A percentile compares a stretch with the other conserved stretches of the same genome.
These are phyloP conservation scores for Trichoderma atroviride DNA, from an alignment of 2,329 filamentous ascomycete species.

Conservation along the genomic window DNA sequence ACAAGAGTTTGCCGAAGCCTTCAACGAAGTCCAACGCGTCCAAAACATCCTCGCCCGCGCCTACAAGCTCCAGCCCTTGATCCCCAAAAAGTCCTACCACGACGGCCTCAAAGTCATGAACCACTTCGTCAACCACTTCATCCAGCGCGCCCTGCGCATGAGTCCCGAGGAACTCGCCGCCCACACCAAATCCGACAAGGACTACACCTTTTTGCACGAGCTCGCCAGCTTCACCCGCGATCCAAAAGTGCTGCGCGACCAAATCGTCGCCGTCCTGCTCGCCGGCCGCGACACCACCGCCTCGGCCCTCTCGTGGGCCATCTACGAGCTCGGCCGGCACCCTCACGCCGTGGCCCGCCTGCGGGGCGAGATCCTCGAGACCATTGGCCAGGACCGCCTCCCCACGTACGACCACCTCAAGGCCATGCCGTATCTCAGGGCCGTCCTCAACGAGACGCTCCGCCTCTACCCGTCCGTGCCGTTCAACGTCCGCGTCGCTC, in stretches of 20 bases:
- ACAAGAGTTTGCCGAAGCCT: slow-evolving; percentile 76
- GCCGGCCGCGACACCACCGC: slow-evolving; percentile 89
- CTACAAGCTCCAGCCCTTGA: slow-evolving; percentile 62
- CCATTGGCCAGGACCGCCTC: slow-evolving; percentile 63
- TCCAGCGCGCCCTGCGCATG: slow-evolving; percentile 71
- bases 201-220: slow-evolving; percentile 85
- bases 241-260: slow-evolving; percentile 74
- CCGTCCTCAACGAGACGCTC: slow-evolving; percentile 75
- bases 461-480: slow-evolving; percentile 78
- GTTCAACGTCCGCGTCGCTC: slow-evolving; percentile 74
- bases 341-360: slow-evolving; percentile 69
- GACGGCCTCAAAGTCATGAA: slow-evolving; percentile 69
- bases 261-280: slow-evolving; percentile 79
- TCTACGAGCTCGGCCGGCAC: slow-evolving; percentile 79
- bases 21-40: slow-evolving; percentile 74
- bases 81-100: slow-evolving; percentile 69
- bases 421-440: slow-evolving; percentile 79
- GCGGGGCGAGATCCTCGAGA: slow-evolving; percentile 69
- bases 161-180: slow-evolving; percentile 69
- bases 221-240: slow-evolving; percentile 79
- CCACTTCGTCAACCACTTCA: slow-evolving; percentile 74
- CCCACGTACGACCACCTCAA: slow-evolving; percentile 83
- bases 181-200: slow-evolving; percentile 70
- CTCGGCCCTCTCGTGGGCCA: slow-evolving; percentile 74
- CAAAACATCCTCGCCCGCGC: slow-evolving; percentile 69